These are phyloP conservation scores for Chaetomium tenue DNA, from an alignment of 495 filamentous ascomycete species.

Conservation along the genomic window DNA sequence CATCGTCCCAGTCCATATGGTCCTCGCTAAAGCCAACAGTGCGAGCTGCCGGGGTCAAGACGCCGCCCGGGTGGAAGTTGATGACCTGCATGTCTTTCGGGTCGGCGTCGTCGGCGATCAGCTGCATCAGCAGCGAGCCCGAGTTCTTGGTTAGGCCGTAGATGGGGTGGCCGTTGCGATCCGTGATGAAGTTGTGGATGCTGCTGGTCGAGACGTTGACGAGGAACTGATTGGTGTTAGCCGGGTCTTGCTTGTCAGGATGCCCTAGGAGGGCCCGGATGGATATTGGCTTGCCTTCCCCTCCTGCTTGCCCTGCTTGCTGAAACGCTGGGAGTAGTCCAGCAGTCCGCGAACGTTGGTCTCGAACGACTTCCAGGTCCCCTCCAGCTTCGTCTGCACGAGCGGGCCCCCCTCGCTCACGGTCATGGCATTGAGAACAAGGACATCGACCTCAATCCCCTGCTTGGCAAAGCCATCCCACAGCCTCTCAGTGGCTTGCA, in stretches of 20 bases:
- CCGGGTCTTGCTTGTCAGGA: too few relatives aligned
- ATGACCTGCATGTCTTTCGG: constrained; percentile 42
- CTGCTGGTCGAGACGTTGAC: constrained; percentile 39
- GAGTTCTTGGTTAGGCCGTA: constrained; percentile 46
- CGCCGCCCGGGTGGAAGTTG: constrained; percentile 46
- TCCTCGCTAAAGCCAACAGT: constrained; percentile 25
- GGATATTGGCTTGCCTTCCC: neutral
- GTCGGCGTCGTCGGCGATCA: constrained; percentile 35
- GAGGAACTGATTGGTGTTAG: constrained; percentile 29
- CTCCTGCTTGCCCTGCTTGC: constrained; percentile 26
- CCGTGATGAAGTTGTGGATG: constrained; percentile 29
- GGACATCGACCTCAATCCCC: constrained; percentile 40
- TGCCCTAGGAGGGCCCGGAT: too few relatives aligned
- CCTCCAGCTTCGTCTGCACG: constrained; percentile 14
- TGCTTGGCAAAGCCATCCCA: constrained; percentile 37
- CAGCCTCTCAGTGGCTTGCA: constrained; percentile 30
- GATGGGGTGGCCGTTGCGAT: constrained; percentile 8
- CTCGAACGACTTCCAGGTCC: constrained; percentile 36
- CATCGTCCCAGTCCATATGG: constrained; percentile 36
- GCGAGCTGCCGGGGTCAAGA: constrained; percentile 35
- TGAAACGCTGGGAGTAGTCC: constrained; percentile 38
- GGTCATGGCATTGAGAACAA: constrained; percentile 41
- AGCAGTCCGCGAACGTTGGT: constrained; percentile 39
- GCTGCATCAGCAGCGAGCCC: constrained; percentile 39
- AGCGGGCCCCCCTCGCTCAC: constrained; percentile 9